These are phyloP conservation scores for Annona squamosa DNA, from an alignment of 164 flowering plant species.

Conservation along the genomic window DNA sequence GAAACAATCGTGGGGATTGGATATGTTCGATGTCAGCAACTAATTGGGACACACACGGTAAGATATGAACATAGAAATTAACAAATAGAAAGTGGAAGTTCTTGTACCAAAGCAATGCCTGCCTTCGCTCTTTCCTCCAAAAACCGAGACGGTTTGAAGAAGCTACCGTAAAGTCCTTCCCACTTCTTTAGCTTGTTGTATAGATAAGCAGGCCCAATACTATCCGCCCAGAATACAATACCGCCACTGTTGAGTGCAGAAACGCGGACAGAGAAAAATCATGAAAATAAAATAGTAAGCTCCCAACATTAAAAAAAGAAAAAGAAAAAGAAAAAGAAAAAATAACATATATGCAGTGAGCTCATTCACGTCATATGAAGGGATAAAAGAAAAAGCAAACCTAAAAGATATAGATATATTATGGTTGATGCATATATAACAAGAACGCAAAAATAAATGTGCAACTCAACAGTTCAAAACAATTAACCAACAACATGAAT, in stretches of 20 bases:
- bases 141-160: constrained; percentile 74
- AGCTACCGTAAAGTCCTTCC: constrained; percentile 57
- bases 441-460: no score
- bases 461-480: no score
- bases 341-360: no score
- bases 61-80: neutral
- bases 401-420: no score
- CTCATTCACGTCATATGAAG: no score
- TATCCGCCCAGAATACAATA: constrained; percentile 84
- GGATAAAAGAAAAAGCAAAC: no score
- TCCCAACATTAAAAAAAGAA: neutral
- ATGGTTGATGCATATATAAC: no score
- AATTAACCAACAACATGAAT: no score
- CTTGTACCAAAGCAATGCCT: constrained; percentile 75
- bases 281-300: neutral
- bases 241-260: constrained; percentile 62
- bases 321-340: no score
- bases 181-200: constrained; percentile 69
- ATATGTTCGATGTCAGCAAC: neutral
- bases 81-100: neutral
- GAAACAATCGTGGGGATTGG: no score
- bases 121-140: constrained; percentile 81
- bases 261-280: neutral
- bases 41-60: neutral
- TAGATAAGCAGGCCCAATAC: constrained; percentile 54